Percentiles rank a stretch among this genome's conserved stretches.
Evolutionary conservation across 257 asterid genomes (phyloP).

Genomic region (Penstemon barbatus): DNA sequence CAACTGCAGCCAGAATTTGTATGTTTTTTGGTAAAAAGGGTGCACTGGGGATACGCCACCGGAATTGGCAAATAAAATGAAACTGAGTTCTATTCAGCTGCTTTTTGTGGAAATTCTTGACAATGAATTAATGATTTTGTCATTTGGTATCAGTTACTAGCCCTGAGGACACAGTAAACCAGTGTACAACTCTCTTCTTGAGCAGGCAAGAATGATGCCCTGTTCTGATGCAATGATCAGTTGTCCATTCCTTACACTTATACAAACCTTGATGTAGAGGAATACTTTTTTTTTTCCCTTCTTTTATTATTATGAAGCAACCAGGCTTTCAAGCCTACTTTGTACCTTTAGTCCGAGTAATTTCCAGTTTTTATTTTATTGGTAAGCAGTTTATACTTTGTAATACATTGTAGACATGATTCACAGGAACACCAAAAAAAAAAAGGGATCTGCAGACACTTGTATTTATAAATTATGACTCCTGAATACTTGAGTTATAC

Average conservation of each 20-base stretch:
- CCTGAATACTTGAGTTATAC: no score
- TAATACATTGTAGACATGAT: no score
- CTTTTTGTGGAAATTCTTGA: not conserved
- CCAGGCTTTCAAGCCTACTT: not conserved
- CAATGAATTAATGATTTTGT: not conserved
- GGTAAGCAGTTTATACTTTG: no score
- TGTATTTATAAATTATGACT: no score
- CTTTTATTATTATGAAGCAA: not conserved
- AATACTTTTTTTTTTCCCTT: conserved; percentile 8
- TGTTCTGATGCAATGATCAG: conserved; percentile 11
- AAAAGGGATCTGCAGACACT: no score
- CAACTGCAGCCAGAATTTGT: no score
- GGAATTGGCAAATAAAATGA: not conserved
- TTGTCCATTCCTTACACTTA: not conserved
- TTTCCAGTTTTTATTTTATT: no score
- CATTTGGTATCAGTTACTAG: conserved; percentile 56
- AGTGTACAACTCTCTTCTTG: conserved; percentile 66
- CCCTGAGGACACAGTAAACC: conserved; percentile 76
- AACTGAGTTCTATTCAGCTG: conserved; percentile 3
- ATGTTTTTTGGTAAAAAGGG: no score
- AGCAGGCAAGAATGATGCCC: conserved; percentile 41
- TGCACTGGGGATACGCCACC: no score
- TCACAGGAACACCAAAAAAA: no score
- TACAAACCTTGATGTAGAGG: conserved; percentile 13
- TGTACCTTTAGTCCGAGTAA: not conserved